Base-by-base conservation (phyloP, 2,329 filamentous ascomycete species). In the Microsporum ferrugineum region DNA sequence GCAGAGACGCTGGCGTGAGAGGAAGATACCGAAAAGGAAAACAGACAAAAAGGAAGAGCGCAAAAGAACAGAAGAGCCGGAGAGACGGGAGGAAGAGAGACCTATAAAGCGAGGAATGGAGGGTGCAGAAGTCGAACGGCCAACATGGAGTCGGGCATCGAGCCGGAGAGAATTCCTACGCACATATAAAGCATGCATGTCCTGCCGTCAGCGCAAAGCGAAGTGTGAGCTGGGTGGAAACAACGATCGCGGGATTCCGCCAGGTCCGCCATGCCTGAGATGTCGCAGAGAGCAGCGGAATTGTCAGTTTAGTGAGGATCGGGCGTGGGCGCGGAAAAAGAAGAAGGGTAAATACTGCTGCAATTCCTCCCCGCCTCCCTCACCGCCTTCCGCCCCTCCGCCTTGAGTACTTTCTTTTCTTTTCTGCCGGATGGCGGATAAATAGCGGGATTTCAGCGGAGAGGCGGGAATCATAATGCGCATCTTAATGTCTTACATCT, bases 181-280 rank as follows among this genome's bases (percentile, higher is more conserved):
- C 63, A 78, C 79, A 41, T 81, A 81, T 75, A 81, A 81, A 69
- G 79, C 79, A 27, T 81, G 79, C 68, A 76, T 80, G 61, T 76
- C 78, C 61, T 81, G 79, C 66, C 78, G 79, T 58, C 76, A 79
- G 65, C 73, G 78, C 59, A 81, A 81, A 70, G 77, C 79, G 58
- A 80, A 79, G 69, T 81, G 79, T 64, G 78, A 80, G 43, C 68
- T 80, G 31, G 74, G 74, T 8, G 74, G 73, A 2, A 65, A 75
- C 60, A 74, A 73, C 62, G 76, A 78, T 31, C 68, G 62, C 45
- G 62, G 62, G 51, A 63, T 63, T 59, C 59, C 63, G 39, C 49
- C 73, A 53, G 72, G 73, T 63, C 71, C 72, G 8, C 73, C 78
- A 36, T 81, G 79, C 66, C 75, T 77, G 53, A 71, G 78, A 67